A percentile compares a stretch with the other conserved stretches of the same genome.
phyloP scores from a whole-genome alignment of 352 stramenopile species.

The Phytophthora idaei region DNA sequence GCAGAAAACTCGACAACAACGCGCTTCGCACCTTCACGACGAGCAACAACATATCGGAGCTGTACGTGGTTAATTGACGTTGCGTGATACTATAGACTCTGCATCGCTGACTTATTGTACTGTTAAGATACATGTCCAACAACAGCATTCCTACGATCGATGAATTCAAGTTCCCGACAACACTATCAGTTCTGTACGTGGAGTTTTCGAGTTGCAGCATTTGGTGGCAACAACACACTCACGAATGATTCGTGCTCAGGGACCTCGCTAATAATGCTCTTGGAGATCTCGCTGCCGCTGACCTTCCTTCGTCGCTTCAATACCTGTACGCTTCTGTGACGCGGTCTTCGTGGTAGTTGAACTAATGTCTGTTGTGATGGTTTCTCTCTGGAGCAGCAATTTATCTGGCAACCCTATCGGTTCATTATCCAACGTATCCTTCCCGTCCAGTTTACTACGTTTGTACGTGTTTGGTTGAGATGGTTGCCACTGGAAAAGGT shows the following conservation, averaged over 20 bases:
- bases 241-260: constrained; percentile 4
- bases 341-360: background rate
- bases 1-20: constrained; percentile 39
- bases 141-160: constrained; percentile 37
- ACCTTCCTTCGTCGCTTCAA: constrained; percentile 23
- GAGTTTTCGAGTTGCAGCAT: background rate
- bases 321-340: constrained; percentile 26
- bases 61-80: constrained; percentile 22
- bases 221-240: background rate
- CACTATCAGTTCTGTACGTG: constrained; percentile 36
- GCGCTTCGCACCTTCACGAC: constrained; percentile 27
- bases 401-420: constrained; percentile 46
- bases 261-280: constrained; percentile 34
- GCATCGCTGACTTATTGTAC: background rate
- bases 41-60: constrained; percentile 21
- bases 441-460: constrained; percentile 36
- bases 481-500: background rate
- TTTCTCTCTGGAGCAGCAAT: constrained; percentile 30
- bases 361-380: background rate
- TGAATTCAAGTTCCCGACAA: constrained; percentile 29
- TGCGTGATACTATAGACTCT: background rate
- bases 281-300: constrained; percentile 13
- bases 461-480: constrained; percentile 31
- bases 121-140: constrained; percentile 36
- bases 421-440: constrained; percentile 26